Evolutionary conservation across 225 moss, liverwort and hornwort species (phyloP).

Genomic region (Antitrichia curtipendula): DNA sequence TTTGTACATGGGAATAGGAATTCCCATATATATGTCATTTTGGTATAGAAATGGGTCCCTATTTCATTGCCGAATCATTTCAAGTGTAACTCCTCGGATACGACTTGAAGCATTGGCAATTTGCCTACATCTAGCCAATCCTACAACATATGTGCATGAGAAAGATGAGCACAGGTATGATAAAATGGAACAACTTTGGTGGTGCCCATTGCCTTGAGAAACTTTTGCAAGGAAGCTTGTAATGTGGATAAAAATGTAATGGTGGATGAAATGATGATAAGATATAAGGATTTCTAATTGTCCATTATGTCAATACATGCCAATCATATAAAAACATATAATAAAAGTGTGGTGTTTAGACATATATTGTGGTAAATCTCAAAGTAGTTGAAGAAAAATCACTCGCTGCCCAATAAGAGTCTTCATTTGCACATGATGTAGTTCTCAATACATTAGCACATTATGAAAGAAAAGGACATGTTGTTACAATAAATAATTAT

Average conservation of each 20-base stretch:
- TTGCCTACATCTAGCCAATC: accelerated
- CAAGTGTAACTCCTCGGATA: not conserved
- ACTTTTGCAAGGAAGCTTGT: not conserved
- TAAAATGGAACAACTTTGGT: not conserved
- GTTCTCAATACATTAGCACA: not conserved
- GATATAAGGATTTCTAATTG: no score
- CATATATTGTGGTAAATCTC: not conserved
- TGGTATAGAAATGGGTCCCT: no score
- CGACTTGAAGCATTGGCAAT: not conserved
- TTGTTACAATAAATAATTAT: not conserved
- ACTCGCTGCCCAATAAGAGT: accelerated
- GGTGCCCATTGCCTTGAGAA: not conserved
- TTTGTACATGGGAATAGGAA: not conserved
- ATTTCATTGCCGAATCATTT: not conserved
- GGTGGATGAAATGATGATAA: not conserved
- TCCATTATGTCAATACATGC: not conserved
- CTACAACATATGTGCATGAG: not conserved
- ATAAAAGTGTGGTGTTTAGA: no score
- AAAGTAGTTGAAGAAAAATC: not conserved
- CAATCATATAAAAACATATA: accelerated
- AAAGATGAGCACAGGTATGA: accelerated
- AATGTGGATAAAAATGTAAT: not conserved
- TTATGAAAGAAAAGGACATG: accelerated
- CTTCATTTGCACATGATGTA: not conserved
- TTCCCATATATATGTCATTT: no score